These are phyloP conservation scores for Chrysopogon serrulatus DNA, from an alignment of 176 grass and related monocot genomes.

Conservation along the genomic window DNA sequence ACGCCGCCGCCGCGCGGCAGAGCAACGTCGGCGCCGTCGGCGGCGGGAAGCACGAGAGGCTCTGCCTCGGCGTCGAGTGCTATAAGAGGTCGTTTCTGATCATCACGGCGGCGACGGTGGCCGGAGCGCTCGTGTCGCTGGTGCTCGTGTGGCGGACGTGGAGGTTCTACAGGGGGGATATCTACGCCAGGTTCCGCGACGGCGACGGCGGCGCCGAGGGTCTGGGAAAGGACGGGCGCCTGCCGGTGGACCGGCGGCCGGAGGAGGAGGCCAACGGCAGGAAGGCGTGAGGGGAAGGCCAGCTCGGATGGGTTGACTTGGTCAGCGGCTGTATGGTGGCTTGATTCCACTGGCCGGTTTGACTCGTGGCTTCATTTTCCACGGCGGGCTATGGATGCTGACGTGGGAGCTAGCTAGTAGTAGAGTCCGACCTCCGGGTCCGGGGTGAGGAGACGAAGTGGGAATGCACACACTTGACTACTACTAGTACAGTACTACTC, in stretches of 20 bases:
- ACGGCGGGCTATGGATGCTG: too few species aligned
- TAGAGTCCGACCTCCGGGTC: too few species aligned
- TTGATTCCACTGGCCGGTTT: too few species aligned
- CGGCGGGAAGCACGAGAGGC: background rate
- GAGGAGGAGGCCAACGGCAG: too few species aligned
- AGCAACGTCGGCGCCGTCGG: background rate
- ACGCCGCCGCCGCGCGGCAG: conserved; percentile 45
- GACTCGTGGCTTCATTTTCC: too few species aligned
- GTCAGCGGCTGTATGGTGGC: too few species aligned
- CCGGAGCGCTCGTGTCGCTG: conserved; percentile 53
- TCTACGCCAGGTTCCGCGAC: conserved; percentile 64
- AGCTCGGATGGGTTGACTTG: too few species aligned
- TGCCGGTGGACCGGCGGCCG: conserved; percentile 18
- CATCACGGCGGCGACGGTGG: conserved; percentile 49
- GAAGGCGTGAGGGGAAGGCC: too few species aligned
- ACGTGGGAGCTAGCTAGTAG: too few species aligned
- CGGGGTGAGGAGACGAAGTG: too few species aligned
- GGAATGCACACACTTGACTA: too few species aligned
- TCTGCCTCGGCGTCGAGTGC: conserved; percentile 56
- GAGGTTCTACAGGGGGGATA: conserved; percentile 65
- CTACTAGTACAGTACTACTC: too few species aligned
- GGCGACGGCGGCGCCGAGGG: conserved; percentile 5
- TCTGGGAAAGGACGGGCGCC: background rate
- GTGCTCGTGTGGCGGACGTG: conserved; percentile 69
- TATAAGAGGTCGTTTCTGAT: conserved; percentile 59